Conservation (phyloP, 73 alveolate species). For the Paramecium tetraurelia region DNA sequence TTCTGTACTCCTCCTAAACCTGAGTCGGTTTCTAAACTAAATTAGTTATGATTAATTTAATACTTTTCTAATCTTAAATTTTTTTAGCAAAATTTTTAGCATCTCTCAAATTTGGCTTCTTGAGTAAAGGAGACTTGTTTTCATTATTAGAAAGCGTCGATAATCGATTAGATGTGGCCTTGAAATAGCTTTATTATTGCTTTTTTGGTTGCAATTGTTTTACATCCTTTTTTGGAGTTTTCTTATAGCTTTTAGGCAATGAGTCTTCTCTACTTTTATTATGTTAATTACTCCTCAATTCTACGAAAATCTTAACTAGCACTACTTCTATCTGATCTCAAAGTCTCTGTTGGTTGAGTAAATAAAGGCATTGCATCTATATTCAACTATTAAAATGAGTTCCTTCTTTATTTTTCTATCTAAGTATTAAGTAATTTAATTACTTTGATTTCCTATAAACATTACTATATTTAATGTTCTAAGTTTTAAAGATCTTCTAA, state of each 20-base stretch:
- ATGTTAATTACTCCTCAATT: neutral
- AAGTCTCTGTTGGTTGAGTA: neutral
- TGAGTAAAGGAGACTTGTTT: neutral
- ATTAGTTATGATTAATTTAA: neutral
- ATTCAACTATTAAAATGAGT: neutral
- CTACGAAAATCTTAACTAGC: neutral
- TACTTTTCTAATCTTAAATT: neutral
- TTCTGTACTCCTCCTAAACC: neutral
- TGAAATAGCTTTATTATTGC: neutral
- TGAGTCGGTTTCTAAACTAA: neutral
- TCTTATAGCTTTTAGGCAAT: neutral
- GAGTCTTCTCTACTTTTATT: neutral
- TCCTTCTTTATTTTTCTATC: neutral
- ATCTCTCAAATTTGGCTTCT: neutral
- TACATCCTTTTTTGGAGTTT: neutral
- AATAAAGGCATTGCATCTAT: neutral
- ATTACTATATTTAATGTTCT: neutral
- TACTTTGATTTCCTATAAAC: constrained; percentile 7
- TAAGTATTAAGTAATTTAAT: neutral
- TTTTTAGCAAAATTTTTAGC: neutral
- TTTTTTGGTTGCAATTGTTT: neutral
- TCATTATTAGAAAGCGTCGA: neutral
- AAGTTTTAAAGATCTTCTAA: neutral
- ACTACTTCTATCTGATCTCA: constrained; percentile 5
- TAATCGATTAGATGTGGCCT: neutral